Evolutionary conservation across 345 rosid genomes (phyloP).

Genomic region (Excoecaria cochinchinensis): DNA sequence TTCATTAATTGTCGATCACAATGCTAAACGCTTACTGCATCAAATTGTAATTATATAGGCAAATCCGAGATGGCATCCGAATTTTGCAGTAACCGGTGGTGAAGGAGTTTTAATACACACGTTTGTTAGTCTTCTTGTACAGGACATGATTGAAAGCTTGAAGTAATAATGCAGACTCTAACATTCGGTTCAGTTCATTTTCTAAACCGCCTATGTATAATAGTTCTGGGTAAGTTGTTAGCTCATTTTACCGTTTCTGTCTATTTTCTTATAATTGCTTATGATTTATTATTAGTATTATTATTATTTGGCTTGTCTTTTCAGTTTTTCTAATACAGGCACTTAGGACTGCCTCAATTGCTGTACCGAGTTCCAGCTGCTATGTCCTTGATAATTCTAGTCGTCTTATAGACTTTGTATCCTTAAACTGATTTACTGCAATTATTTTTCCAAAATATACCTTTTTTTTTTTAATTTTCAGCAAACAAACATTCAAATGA

Average conservation of each 20-base stretch:
- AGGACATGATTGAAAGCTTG: slow-evolving; percentile 7
- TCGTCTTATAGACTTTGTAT: slow-evolving; percentile 90
- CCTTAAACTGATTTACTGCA: slow-evolving; percentile 33
- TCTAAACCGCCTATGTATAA: neutral
- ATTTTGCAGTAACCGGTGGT: too few relatives aligned
- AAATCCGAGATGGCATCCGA: too few relatives aligned
- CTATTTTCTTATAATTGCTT: neutral
- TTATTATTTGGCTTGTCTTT: neutral
- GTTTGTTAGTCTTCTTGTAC: neutral
- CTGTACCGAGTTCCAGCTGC: slow-evolving; percentile 68
- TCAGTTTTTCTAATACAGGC: slow-evolving; percentile 48
- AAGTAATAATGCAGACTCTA: neutral
- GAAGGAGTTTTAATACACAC: neutral
- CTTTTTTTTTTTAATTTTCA: neutral
- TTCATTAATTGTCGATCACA: too few relatives aligned
- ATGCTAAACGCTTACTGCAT: too few relatives aligned
- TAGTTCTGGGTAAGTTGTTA: neutral
- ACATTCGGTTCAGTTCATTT: neutral
- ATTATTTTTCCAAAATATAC: neutral
- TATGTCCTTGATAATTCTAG: slow-evolving; percentile 86
- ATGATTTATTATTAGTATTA: neutral
- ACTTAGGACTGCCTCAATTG: slow-evolving; percentile 42
- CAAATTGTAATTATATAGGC: too few relatives aligned
- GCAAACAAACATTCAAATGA: neutral
- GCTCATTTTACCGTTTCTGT: neutral